Evolutionary conservation across 176 grass and related monocot genomes (phyloP).

Genomic region (Oryza brachyantha): DNA sequence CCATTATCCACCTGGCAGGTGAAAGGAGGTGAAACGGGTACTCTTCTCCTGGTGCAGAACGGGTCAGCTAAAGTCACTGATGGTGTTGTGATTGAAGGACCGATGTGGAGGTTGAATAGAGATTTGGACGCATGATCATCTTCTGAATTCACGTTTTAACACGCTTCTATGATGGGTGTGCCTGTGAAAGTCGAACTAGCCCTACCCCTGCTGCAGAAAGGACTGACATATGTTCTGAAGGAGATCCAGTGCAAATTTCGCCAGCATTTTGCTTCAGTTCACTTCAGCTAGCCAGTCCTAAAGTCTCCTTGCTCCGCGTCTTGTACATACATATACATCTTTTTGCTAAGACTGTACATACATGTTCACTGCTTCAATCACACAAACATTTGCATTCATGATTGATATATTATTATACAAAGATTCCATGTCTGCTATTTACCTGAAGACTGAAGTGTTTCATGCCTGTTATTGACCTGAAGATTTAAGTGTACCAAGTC

Average conservation of each 20-base stretch:
- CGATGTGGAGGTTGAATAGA: not conserved
- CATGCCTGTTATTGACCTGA: not conserved
- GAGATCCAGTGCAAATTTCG: not conserved
- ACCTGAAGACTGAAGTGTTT: not conserved
- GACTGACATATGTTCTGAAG: not conserved
- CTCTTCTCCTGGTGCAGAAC: not conserved
- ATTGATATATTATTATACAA: not conserved
- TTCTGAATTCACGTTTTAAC: not conserved
- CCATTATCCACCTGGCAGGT: conserved; percentile 29
- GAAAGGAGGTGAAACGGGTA: conserved; percentile 35
- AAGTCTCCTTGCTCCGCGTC: not conserved
- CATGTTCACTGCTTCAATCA: not conserved
- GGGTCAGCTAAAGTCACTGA: not conserved
- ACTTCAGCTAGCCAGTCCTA: not conserved
- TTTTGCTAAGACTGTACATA: no score
- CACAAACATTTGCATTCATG: not conserved
- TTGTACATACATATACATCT: not conserved
- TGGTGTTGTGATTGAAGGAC: not conserved
- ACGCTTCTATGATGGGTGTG: not conserved
- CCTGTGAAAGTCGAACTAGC: not conserved
- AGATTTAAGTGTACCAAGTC: no score
- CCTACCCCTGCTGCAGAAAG: not conserved
- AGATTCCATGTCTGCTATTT: not conserved
- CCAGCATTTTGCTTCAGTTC: not conserved
- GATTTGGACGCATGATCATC: conserved; percentile 5